Evolutionary conservation across 2,329 filamentous ascomycete genomes (phyloP), one percentile per base, ranked within the genome.

Genomic region (Fusarium zealandicum): DNA sequence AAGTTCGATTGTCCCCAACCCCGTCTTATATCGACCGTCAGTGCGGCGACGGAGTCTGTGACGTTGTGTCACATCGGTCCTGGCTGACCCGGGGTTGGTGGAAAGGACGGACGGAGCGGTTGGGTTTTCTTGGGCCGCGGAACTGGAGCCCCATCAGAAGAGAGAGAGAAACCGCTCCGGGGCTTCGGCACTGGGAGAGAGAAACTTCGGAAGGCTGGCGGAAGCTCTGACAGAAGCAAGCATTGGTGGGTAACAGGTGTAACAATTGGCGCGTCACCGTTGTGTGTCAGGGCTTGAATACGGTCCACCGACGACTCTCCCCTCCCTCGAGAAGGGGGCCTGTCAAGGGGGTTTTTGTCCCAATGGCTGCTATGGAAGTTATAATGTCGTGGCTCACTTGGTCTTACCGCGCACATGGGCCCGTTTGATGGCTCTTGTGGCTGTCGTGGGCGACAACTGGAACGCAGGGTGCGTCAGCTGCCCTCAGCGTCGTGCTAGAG

Each of bases 381-480:
- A 28, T n/a, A 36, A 18, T 31, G 20, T 11, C 16, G n/a, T 9
- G 14, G 42, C 39, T 25, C 47, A 31, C 42, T 42, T 17, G 20
- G 49, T 41, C 20, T 20, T 20, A 10, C 27, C 9, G 27, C 9
- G 27, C 27, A 30, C 27, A 30, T 4, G 9, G 27, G 4, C 27
- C 27, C 12, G 45, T 48, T 33, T 48, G 39, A 40, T 17, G 6
- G 22, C 33, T 17, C 44, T 40, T 42, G 28, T 45, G 47, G 28
- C 25, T 35, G 39, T 43, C 20, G 35, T 31, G 28, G 32, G 31
- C 27, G 17, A 16, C 22, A 27, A n/a, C n/a, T n/a, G n/a, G n/a
- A n/a, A 22, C 43, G 53, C 59, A 61, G 45, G 59, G 61, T 40
- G 20, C 47, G 35, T 57, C 28, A 30, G 27, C 25, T 65, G 53